Conservation (phyloP, 805 yeast genomes). For the Nakazawaea peltata region DNA sequence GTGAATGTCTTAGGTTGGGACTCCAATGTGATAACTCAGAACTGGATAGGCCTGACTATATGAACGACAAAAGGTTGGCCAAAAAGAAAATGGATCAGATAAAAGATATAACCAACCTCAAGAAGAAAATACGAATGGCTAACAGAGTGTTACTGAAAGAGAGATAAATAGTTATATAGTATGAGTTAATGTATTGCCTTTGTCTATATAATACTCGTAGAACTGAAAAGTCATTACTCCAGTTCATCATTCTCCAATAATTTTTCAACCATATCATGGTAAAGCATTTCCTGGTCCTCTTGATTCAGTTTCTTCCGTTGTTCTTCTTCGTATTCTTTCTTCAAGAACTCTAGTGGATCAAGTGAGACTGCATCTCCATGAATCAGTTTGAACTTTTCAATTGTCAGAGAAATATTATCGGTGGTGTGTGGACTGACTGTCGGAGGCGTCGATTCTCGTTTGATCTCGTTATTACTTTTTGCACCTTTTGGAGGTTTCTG, state of each 20-base stretch:
- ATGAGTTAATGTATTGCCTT: too few relatives aligned
- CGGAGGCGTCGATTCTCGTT: too few relatives aligned
- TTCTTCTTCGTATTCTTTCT: neutral
- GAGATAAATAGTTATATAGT: too few relatives aligned
- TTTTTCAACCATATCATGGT: neutral
- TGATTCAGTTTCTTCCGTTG: neutral
- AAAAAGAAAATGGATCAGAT: constrained; percentile 42
- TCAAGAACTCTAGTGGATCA: neutral
- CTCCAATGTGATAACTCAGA: constrained; percentile 52
- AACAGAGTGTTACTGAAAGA: neutral
- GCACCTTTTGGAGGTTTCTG: neutral
- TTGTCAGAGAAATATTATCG: neutral
- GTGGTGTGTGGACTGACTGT: neutral
- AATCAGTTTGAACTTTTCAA: too few relatives aligned
- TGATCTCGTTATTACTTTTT: too few relatives aligned
- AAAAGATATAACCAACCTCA: constrained; percentile 32
- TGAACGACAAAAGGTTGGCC: constrained; percentile 33
- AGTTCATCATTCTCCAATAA: too few relatives aligned
- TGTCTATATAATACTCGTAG: too few relatives aligned
- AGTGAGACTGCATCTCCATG: too few relatives aligned
- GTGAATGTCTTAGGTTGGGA: constrained; percentile 48
- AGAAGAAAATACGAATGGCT: constrained; percentile 20
- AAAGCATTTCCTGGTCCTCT: neutral
- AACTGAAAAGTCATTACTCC: too few relatives aligned
- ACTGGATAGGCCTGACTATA: constrained; percentile 42